phyloP scores from a whole-genome alignment of 306 rosid genomes.

The Canavalia gladiata region DNA sequence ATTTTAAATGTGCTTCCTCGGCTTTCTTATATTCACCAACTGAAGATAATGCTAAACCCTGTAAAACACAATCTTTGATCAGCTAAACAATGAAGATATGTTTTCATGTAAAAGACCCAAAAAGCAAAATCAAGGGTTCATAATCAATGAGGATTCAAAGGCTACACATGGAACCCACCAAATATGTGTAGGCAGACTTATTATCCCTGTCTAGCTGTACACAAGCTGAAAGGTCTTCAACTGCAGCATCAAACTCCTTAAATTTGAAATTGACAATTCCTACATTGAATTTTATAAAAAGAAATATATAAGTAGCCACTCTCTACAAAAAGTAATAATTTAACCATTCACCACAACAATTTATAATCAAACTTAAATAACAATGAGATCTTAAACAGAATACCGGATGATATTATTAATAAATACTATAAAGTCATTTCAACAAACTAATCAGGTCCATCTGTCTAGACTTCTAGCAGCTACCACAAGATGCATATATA shows the following conservation, averaged over 20 bases:
- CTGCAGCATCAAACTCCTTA: conserved; percentile 77
- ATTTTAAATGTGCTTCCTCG: conserved; percentile 83
- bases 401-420: conserved; percentile 18
- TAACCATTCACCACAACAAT: conserved; percentile 28
- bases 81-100: conserved; percentile 13
- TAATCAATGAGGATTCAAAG: conserved; percentile 32
- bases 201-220: conserved; percentile 78
- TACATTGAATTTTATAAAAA: conserved; percentile 50
- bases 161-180: conserved; percentile 64
- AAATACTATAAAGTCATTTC: conserved; percentile 25
- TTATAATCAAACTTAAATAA: conserved; percentile 31
- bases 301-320: conserved; percentile 28
- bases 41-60: conserved; percentile 90
- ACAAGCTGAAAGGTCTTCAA: conserved; percentile 79
- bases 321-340: conserved; percentile 1
- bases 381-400: conserved; percentile 1
- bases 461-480: conserved; percentile 36
- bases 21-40: conserved; percentile 83
- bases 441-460: conserved; percentile 3
- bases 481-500: conserved; percentile 27
- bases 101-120: conserved; percentile 35
- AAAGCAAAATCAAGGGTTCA: conserved; percentile 42
- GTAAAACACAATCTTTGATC: conserved; percentile 45
- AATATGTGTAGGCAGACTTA: conserved; percentile 81
- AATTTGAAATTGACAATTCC: conserved; percentile 90